These are phyloP conservation scores for Irpex sp. DNA, from an alignment of 1,284 basidiomycete genomes.

Conservation along the genomic window DNA sequence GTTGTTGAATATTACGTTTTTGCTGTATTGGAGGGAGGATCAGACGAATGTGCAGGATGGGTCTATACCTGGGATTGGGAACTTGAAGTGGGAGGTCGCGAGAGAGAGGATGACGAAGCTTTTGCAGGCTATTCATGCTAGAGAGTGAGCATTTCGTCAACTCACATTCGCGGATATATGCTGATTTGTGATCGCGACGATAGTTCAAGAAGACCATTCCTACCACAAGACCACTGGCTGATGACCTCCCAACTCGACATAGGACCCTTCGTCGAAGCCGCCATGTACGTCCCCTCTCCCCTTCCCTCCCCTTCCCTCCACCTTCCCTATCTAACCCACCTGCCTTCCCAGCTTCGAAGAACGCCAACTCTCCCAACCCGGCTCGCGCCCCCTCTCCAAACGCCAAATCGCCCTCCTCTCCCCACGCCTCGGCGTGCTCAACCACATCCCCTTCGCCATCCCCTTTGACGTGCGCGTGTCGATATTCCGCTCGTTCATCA, in stretches of 20 bases:
- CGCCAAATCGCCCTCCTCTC: conserved; percentile 72
- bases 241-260: conserved; percentile 78
- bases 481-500: conserved; percentile 84
- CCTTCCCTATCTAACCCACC: no score
- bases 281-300: conserved; percentile 49
- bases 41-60: conserved; percentile 35
- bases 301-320: not conserved
- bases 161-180: not conserved
- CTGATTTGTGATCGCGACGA: conserved; percentile 7
- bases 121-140: conserved; percentile 73
- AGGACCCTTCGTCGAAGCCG: conserved; percentile 85
- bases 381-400: conserved; percentile 46
- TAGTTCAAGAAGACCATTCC: conserved; percentile 80
- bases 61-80: conserved; percentile 37
- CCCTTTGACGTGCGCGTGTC: conserved; percentile 89
- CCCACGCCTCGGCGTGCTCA: conserved; percentile 85
- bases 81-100: conserved; percentile 55
- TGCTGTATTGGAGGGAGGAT: conserved; percentile 74
- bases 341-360: conserved; percentile 48
- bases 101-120: conserved; percentile 71
- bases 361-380: conserved; percentile 35
- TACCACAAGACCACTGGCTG: conserved; percentile 83
- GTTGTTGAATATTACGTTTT: conserved; percentile 75
- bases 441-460: conserved; percentile 95
- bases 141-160: conserved; percentile 62